A percentile compares a stretch with the other conserved stretches of the same genome.
These are phyloP conservation scores for Delonix regia DNA, from an alignment of 306 rosid species.

Conservation along the genomic window DNA sequence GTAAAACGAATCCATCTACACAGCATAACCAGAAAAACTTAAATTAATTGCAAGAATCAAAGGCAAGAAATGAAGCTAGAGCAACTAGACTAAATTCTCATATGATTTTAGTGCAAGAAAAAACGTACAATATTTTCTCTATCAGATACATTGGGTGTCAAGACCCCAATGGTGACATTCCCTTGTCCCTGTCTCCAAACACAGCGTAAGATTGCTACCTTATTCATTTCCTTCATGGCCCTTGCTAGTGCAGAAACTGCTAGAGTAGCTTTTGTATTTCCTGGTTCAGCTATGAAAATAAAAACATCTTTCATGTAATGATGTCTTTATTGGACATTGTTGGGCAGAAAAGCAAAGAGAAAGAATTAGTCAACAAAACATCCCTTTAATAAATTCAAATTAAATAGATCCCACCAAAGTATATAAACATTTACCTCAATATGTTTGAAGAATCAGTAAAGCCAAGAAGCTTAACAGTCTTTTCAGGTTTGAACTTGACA, in stretches of 20 bases:
- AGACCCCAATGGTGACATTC: conserved; percentile 69
- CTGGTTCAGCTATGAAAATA: conserved; percentile 74
- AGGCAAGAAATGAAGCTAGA: conserved; percentile 21
- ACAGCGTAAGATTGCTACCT: conserved; percentile 87
- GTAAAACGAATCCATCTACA: conserved; percentile 90
- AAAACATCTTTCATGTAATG: conserved; percentile 87
- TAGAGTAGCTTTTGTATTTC: conserved; percentile 60
- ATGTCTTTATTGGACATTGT: conserved; percentile 51
- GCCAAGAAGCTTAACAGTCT: conserved; percentile 87
- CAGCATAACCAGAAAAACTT: conserved; percentile 33
- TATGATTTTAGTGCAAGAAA: conserved; percentile 14
- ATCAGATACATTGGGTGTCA: conserved; percentile 78
- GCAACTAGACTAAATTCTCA: conserved; percentile 1
- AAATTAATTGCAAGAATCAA: conserved; percentile 29
- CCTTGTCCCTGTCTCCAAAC: conserved; percentile 91
- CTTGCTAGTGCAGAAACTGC: conserved; percentile 88
- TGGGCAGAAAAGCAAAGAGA: conserved; percentile 32
- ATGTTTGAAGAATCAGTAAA: conserved; percentile 76
- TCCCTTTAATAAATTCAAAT: conserved; percentile 20
- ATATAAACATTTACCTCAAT: conserved; percentile 53
- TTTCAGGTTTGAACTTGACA: conserved; percentile 89
- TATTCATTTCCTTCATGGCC: conserved; percentile 87
- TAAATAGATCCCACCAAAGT: conserved; percentile 23
- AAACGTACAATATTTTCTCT: conserved; percentile 65
- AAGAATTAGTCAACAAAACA: conserved; percentile 22